A percentile compares a stretch with the other conserved stretches of the same genome.
These are phyloP conservation scores for Fusarium camptoceras DNA, from an alignment of 2,329 filamentous ascomycete species.

Conservation along the genomic window DNA sequence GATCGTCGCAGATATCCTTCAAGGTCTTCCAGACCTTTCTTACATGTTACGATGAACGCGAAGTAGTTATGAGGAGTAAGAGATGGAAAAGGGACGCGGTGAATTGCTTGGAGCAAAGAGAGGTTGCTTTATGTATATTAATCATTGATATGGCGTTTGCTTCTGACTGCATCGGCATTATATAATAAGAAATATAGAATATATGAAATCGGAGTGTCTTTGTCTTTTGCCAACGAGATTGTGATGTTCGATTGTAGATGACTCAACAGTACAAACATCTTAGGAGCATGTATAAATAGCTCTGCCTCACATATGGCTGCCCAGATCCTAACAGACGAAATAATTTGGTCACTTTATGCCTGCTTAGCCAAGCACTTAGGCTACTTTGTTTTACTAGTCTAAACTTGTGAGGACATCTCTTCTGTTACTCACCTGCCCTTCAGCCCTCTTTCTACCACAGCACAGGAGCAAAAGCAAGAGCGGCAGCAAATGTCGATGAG, in stretches of 20 bases:
- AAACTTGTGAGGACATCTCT: too few species aligned
- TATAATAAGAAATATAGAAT: conserved; percentile 3
- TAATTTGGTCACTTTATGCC: too few species aligned
- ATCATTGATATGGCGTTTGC: conserved; percentile 34
- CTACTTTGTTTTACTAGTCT: too few species aligned
- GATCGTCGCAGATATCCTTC: conserved; percentile 52
- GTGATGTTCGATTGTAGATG: background rate
- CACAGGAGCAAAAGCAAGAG: background rate
- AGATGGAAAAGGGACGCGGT: conserved; percentile 6
- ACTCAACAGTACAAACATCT: background rate
- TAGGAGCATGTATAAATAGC: background rate
- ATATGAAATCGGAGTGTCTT: background rate
- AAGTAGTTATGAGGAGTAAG: conserved; percentile 23
- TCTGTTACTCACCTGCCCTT: too few species aligned
- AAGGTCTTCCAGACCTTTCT: conserved; percentile 57
- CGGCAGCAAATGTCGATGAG: background rate
- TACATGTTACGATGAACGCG: conserved; percentile 58
- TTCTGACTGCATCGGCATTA: conserved; percentile 15
- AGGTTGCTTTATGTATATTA: conserved; percentile 27
- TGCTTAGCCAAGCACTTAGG: too few species aligned
- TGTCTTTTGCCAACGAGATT: background rate
- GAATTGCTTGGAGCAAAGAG: background rate
- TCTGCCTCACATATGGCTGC: background rate
- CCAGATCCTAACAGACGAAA: too few species aligned
- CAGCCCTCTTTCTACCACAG: background rate